Evolutionary conservation across 2,329 filamentous ascomycete species (phyloP).

Genomic region (Rugonectria rugulosa): DNA sequence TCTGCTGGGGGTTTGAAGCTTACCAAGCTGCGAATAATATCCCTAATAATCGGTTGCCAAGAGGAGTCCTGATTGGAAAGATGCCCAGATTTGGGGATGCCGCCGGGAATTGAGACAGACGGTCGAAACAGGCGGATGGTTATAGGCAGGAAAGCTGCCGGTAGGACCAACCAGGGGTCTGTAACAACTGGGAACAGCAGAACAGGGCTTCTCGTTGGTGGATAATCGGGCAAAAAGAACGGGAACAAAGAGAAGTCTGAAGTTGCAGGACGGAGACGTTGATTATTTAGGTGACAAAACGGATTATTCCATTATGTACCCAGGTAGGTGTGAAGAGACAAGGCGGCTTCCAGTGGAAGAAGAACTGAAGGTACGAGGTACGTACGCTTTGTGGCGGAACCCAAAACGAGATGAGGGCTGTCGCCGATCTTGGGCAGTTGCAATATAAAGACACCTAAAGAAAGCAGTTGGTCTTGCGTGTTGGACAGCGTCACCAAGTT

Average conservation of each 20-base stretch:
- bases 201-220: slow-evolving; percentile 18
- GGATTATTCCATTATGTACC: too few species aligned
- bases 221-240: background rate
- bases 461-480: background rate
- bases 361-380: too few species aligned
- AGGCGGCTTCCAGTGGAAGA: too few species aligned
- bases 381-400: too few species aligned
- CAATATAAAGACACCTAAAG: too few species aligned
- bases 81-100: background rate
- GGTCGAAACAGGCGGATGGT: too few species aligned
- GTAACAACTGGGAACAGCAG: slow-evolving; percentile 5
- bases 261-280: too few species aligned
- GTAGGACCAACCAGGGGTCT: slow-evolving; percentile 6
- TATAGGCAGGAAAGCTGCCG: background rate
- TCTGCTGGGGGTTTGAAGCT: slow-evolving; percentile 1
- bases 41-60: slow-evolving; percentile 4
- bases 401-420: too few species aligned
- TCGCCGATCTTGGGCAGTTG: too few species aligned
- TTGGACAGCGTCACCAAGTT: background rate
- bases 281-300: too few species aligned
- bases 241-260: background rate
- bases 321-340: too few species aligned
- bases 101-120: background rate
- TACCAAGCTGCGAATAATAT: background rate
- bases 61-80: background rate